Percentiles rank a stretch among this genome's conserved stretches.
Conservation (phyloP, 2,329 filamentous ascomycete species). For the Aspergillus sp. region DNA sequence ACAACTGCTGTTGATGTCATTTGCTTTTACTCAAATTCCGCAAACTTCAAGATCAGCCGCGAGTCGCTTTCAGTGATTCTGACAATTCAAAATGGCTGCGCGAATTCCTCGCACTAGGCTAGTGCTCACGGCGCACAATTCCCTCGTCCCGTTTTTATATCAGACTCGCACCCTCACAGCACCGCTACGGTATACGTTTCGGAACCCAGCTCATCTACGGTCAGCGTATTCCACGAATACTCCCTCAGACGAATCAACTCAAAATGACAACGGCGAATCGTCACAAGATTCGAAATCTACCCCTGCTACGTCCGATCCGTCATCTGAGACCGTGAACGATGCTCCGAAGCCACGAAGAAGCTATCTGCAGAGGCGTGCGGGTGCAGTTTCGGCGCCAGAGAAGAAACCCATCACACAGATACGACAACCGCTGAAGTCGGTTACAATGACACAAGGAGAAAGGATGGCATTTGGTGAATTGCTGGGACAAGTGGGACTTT, state of each 20-base stretch:
- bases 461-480: slow-evolving; percentile 16
- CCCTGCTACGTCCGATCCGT: not conserved
- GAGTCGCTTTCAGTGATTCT: not conserved
- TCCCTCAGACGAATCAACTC: not conserved
- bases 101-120: slow-evolving; percentile 28
- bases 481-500: slow-evolving; percentile 11
- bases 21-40: too few species aligned
- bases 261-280: not conserved
- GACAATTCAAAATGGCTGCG: slow-evolving; percentile 18
- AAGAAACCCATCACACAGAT: not conserved
- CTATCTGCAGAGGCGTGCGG: slow-evolving; percentile 12
- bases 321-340: not conserved
- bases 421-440: not conserved
- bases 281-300: not conserved
- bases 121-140: slow-evolving; percentile 16
- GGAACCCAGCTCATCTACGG: slow-evolving; percentile 4
- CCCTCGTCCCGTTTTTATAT: slow-evolving; percentile 64
- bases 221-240: slow-evolving; percentile 14
- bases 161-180: slow-evolving; percentile 59
- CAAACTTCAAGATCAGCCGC: too few species aligned
- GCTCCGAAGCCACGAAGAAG: slow-evolving; percentile 12
- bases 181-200: slow-evolving; percentile 6
- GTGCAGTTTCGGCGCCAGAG: slow-evolving; percentile 2
- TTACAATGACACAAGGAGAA: slow-evolving; percentile 18
- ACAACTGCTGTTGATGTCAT: too few species aligned